Evolutionary conservation across 345 rosid genomes (phyloP).

Genomic region (Eutrema heterophyllum): DNA sequence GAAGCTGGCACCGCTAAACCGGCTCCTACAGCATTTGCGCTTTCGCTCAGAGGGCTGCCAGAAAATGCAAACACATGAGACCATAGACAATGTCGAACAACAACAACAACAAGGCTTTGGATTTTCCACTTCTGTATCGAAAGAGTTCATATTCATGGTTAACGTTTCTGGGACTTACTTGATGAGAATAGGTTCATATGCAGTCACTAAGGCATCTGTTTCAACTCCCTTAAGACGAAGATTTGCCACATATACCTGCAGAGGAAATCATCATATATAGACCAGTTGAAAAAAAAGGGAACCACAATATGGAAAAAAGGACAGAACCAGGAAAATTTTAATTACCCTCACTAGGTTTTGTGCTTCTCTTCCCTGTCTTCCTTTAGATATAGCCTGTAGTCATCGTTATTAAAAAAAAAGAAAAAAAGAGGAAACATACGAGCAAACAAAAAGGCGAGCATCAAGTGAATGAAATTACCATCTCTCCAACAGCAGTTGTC

Average conservation of each 20-base stretch:
- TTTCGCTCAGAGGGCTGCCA: constrained; percentile 71
- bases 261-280: background rate
- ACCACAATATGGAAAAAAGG: background rate
- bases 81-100: background rate
- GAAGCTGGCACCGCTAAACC: constrained; percentile 60
- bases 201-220: constrained; percentile 72
- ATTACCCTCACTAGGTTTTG: constrained; percentile 66
- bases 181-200: constrained; percentile 63
- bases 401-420: background rate
- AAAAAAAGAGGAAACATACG: background rate
- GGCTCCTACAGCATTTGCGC: constrained; percentile 62
- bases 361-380: constrained; percentile 89
- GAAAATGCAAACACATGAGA: constrained; percentile 7
- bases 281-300: background rate
- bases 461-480: constrained; percentile 44
- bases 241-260: constrained; percentile 78
- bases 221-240: constrained; percentile 66
- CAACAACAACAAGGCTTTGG: background rate
- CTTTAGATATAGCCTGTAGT: constrained; percentile 70
- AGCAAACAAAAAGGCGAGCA: background rate
- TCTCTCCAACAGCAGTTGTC: constrained; percentile 71
- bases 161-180: constrained; percentile 42
- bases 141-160: background rate
- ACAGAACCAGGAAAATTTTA: background rate
- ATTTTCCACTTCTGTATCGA: background rate